These are phyloP conservation scores for Talaromyces albobiverticillius DNA, from an alignment of 2,329 filamentous ascomycete genomes.

Conservation along the genomic window DNA sequence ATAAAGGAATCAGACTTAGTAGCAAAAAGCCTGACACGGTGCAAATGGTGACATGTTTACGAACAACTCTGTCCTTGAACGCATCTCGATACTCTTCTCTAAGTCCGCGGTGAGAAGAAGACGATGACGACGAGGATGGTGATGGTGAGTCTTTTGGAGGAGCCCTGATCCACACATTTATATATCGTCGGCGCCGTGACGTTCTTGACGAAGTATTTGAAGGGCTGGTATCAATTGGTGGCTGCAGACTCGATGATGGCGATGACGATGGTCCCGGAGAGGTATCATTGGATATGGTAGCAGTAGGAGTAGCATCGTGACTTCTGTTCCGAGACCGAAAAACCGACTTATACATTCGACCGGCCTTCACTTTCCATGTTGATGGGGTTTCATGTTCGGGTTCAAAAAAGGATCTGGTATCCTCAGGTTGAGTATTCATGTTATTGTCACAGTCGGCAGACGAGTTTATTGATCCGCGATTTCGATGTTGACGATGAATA, in stretches of 20 bases:
- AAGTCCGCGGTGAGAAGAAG: slow-evolving; percentile 1
- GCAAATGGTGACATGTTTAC: slow-evolving; percentile 13
- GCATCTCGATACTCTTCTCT: slow-evolving; percentile 12
- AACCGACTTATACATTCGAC: background rate
- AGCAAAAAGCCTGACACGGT: slow-evolving; percentile 59
- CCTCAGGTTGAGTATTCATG: background rate
- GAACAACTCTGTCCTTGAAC: slow-evolving; percentile 18
- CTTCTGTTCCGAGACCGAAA: background rate
- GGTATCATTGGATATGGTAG: background rate
- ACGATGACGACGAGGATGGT: background rate
- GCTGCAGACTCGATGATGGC: background rate
- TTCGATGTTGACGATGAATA: no score
- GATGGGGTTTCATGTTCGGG: background rate
- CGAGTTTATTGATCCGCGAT: background rate
- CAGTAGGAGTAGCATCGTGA: background rate
- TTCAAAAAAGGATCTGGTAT: background rate
- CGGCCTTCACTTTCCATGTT: slow-evolving; percentile 3
- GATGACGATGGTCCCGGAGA: background rate
- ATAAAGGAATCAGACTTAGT: slow-evolving; percentile 58
- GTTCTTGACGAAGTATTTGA: slow-evolving; percentile 1
- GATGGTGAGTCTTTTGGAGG: slow-evolving; percentile 9
- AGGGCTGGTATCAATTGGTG: background rate
- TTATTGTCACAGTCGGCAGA: background rate
- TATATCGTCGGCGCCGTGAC: slow-evolving; percentile 9
- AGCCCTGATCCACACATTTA: slow-evolving; percentile 12